A percentile compares a stretch with the other conserved stretches of the same genome.
Evolutionary conservation across 306 rosid genomes (phyloP).

Genomic region (Hylodesmum podocarpum): DNA sequence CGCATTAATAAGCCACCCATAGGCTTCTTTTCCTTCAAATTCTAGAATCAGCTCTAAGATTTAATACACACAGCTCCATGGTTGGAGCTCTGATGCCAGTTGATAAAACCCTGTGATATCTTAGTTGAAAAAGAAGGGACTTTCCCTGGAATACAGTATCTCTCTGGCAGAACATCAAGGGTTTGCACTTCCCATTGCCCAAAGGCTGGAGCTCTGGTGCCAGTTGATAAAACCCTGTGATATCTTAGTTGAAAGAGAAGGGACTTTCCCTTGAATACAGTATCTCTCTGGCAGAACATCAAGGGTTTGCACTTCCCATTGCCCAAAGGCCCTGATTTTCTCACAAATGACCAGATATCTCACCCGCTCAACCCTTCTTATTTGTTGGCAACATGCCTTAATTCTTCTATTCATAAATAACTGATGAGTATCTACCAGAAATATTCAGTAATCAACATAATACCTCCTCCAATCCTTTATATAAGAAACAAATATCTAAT

Average conservation of each 20-base stretch:
- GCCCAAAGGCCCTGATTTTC: not conserved
- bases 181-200: not conserved
- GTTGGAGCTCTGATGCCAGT: not conserved
- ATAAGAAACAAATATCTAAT: too few species aligned
- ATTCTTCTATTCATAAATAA: not conserved
- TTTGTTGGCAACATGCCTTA: not conserved
- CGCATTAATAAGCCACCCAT: not conserved
- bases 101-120: not conserved
- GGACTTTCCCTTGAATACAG: not conserved
- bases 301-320: not conserved
- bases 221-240: not conserved
- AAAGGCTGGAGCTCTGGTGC: not conserved
- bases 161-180: not conserved
- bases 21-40: not conserved
- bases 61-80: not conserved
- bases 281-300: not conserved
- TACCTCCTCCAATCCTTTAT: too few species aligned
- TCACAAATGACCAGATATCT: not conserved
- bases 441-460: not conserved
- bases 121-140: not conserved
- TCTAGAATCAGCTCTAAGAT: not conserved
- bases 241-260: not conserved
- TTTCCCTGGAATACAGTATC: too few species aligned
- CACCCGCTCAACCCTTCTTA: not conserved
- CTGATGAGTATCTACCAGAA: not conserved